Conservation (phyloP, 2,329 filamentous ascomycete species). For the Colletotrichum musae region DNA sequence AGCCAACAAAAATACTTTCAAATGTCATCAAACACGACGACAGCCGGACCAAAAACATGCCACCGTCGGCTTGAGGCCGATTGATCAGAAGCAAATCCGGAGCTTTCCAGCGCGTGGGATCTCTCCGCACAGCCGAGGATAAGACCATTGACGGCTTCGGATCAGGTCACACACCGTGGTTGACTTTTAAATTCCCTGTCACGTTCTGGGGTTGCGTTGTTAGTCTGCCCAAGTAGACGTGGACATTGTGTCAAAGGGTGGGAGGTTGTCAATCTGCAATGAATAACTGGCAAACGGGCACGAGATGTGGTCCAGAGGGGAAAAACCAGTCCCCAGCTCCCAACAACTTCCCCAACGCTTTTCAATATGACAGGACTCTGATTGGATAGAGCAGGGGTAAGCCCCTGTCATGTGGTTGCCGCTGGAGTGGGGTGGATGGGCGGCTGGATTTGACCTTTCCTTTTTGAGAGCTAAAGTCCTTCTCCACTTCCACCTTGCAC, state of each 20-base stretch:
- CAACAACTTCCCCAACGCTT: constrained; percentile 42
- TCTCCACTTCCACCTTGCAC: constrained; percentile 8
- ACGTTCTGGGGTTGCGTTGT: constrained; percentile 15
- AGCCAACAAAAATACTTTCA: constrained; percentile 29
- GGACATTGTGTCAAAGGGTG: constrained; percentile 10
- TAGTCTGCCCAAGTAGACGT: no score
- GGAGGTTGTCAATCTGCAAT: constrained; percentile 40
- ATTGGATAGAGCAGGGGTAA: constrained; percentile 31
- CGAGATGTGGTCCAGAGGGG: constrained; percentile 33
- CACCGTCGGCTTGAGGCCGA: constrained; percentile 20
- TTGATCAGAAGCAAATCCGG: constrained; percentile 38
- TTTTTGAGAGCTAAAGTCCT: background rate
- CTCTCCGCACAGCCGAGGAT: constrained; percentile 39
- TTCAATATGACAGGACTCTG: constrained; percentile 29
- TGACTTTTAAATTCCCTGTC: constrained; percentile 26
- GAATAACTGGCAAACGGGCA: constrained; percentile 35
- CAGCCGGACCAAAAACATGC: constrained; percentile 23
- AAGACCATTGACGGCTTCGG: constrained; percentile 32
- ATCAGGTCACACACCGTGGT: constrained; percentile 38
- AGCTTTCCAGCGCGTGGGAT: constrained; percentile 4
- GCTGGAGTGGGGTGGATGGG: constrained; percentile 36
- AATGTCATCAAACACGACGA: constrained; percentile 21
- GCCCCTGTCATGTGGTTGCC: constrained; percentile 34
- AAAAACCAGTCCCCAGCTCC: constrained; percentile 32
- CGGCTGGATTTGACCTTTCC: constrained; percentile 32